Evolutionary conservation across 2,329 filamentous ascomycete genomes (phyloP), one percentile per base, ranked within the genome.

Genomic region (Xylaria sp.): DNA sequence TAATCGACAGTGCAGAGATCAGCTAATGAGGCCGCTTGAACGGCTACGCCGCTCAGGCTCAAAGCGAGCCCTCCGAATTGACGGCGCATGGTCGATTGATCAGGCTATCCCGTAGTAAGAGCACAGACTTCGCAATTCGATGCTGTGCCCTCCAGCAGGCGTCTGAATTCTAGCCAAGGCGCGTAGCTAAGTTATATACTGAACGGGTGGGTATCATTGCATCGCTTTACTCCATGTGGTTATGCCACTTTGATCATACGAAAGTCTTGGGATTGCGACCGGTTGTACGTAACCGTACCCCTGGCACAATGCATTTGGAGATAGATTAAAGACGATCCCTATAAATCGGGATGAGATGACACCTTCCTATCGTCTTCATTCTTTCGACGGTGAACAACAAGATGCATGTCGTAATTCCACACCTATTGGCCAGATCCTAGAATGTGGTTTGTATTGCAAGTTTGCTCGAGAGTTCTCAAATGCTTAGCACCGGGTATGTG

Each of bases 1-100:
- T 73, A 75, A 28, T 68, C 58, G 28, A 67, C 41, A 10, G 73
- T 73, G 60, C 72, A 73, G 58, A 70, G 28, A 2, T 67, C 48
- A 13, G 61, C 52, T 13, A 67, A 53, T 34, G 63, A 56, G 39
- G 61, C 58, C 6, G 57, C 67, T 32, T 62, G 34, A 32, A 30
- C 52, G 10, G 8, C 36, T 4, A 20, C 32, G 39, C 64, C 32
- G 60, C 59, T 32, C 3, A 64, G 59, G 60, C 60, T 34, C 32
- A 63, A n/a, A 8, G 41, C 55, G n/a, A 66, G 55, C 41, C 15
- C 28, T 30, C 60, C 45, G 18, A 45, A 36, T 28, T 61, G 39
- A 25, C n/a, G 20, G 18, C 58, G 62, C 66, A 68, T 68, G 53
- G 10, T 68, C 32, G 30, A 59, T 23, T 55, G 23, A 39, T 57